phyloP scores from a whole-genome alignment of 192 early-diverging fungal genomes.

The Backusella parvicylindrica region DNA sequence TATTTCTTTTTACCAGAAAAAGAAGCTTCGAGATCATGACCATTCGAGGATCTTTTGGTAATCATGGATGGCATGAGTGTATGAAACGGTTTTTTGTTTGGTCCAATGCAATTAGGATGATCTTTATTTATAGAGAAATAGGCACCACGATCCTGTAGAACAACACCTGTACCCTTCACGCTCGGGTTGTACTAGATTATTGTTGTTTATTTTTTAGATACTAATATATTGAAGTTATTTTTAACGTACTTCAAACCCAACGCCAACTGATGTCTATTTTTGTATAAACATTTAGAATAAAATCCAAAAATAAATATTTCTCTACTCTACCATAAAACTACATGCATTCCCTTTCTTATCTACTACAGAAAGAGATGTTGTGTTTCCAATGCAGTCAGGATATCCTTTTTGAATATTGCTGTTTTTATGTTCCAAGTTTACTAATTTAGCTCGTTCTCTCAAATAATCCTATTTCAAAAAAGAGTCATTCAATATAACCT shows the following conservation, averaged over 20 bases:
- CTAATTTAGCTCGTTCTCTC: conserved; percentile 45
- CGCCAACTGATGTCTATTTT: background rate
- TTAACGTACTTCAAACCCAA: background rate
- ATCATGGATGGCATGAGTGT: conserved; percentile 75
- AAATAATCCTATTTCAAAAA: conserved; percentile 44
- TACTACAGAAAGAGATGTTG: conserved; percentile 70
- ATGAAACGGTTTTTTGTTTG: conserved; percentile 72
- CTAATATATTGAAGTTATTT: too few species aligned
- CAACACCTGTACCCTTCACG: conserved; percentile 60
- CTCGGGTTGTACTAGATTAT: conserved; percentile 41
- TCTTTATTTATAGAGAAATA: conserved; percentile 57
- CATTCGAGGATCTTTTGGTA: conserved; percentile 32
- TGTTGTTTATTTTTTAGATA: too few species aligned
- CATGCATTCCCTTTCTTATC: conserved; percentile 79
- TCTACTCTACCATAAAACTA: conserved; percentile 72
- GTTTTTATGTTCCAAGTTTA: conserved; percentile 47
- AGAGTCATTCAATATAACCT: background rate
- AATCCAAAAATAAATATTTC: too few species aligned
- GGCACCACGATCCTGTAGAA: conserved; percentile 64
- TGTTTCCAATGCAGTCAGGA: conserved; percentile 62
- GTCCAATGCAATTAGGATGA: conserved; percentile 63
- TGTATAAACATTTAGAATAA: background rate
- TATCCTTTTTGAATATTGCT: conserved; percentile 47
- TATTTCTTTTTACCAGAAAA: conserved; percentile 39
- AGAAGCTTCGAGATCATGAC: conserved; percentile 36